These are phyloP conservation scores for Neonectria sp. DNA, from an alignment of 2,329 filamentous ascomycete species.

Conservation along the genomic window DNA sequence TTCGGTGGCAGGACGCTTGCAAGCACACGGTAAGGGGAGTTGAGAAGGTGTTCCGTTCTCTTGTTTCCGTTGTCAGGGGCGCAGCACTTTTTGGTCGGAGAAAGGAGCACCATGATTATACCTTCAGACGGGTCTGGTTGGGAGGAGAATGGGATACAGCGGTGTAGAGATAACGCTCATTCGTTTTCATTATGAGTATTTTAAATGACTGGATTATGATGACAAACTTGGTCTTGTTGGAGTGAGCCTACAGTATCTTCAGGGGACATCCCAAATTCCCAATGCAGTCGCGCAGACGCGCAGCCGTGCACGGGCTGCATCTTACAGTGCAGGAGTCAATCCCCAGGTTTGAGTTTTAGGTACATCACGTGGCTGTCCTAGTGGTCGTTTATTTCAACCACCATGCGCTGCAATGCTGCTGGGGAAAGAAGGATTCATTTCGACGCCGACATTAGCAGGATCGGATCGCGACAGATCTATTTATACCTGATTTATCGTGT, in stretches of 20 bases:
- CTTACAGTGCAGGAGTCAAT: neutral
- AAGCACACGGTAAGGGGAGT: slow-evolving; percentile 25
- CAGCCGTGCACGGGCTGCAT: slow-evolving; percentile 5
- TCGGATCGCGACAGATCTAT: slow-evolving; percentile 18
- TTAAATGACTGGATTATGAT: slow-evolving; percentile 22
- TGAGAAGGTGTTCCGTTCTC: slow-evolving; percentile 29
- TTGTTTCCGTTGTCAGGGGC: slow-evolving; percentile 29
- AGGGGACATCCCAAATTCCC: neutral
- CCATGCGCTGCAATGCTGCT: slow-evolving; percentile 9
- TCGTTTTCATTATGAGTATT: slow-evolving; percentile 21
- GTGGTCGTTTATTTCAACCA: slow-evolving; percentile 23
- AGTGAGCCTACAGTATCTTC: neutral
- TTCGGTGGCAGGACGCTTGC: slow-evolving; percentile 12
- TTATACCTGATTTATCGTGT: slow-evolving; percentile 10
- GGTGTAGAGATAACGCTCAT: slow-evolving; percentile 23
- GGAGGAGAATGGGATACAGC: slow-evolving; percentile 11
- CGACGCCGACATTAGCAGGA: neutral
- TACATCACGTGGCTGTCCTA: slow-evolving; percentile 18
- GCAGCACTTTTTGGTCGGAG: slow-evolving; percentile 12
- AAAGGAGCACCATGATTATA: slow-evolving; percentile 25
- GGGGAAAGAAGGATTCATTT: slow-evolving; percentile 3
- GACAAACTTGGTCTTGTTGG: neutral
- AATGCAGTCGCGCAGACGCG: slow-evolving; percentile 1
- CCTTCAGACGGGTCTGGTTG: slow-evolving; percentile 16
- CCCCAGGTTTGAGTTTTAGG: slow-evolving; percentile 8